Conservation (phyloP, 176 grass and related monocot genomes). For the Saccharum spontaneum region DNA sequence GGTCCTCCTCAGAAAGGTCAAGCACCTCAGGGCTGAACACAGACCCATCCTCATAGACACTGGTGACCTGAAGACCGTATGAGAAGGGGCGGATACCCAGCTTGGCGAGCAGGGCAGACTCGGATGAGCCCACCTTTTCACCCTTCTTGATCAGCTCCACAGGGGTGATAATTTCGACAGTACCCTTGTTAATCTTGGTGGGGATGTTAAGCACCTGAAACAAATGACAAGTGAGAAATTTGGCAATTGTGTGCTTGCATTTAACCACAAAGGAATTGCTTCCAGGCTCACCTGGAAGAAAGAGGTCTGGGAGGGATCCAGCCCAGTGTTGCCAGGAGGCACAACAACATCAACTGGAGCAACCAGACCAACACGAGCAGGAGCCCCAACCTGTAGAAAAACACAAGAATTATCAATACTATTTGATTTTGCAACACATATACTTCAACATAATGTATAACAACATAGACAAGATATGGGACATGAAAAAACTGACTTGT, state of each 20-base stretch:
- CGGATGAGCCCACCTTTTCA: constrained; percentile 82
- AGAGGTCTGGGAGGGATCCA: constrained; percentile 90
- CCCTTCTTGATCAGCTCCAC: constrained; percentile 86
- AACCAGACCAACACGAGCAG: constrained; percentile 84
- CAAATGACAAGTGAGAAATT: background rate
- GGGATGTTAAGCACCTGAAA: constrained; percentile 85
- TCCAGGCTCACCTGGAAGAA: constrained; percentile 70
- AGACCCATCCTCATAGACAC: constrained; percentile 65
- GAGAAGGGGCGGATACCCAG: constrained; percentile 83
- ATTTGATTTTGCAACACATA: background rate
- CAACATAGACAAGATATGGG: background rate
- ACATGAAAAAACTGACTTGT: background rate
- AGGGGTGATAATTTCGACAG: constrained; percentile 81
- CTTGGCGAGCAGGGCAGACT: constrained; percentile 81
- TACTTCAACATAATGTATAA: background rate
- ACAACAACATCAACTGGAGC: constrained; percentile 87
- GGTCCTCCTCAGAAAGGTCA: constrained; percentile 73
- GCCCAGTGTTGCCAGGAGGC: constrained; percentile 78
- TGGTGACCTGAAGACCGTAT: constrained; percentile 63
- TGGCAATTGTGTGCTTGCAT: background rate
- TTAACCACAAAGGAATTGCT: background rate
- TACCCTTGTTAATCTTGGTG: constrained; percentile 96
- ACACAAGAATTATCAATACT: background rate
- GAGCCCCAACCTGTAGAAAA: constrained; percentile 69
- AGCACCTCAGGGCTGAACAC: constrained; percentile 90